Conservation (phyloP, 768 basidiomycete species). For the Lentinula lateritia region DNA sequence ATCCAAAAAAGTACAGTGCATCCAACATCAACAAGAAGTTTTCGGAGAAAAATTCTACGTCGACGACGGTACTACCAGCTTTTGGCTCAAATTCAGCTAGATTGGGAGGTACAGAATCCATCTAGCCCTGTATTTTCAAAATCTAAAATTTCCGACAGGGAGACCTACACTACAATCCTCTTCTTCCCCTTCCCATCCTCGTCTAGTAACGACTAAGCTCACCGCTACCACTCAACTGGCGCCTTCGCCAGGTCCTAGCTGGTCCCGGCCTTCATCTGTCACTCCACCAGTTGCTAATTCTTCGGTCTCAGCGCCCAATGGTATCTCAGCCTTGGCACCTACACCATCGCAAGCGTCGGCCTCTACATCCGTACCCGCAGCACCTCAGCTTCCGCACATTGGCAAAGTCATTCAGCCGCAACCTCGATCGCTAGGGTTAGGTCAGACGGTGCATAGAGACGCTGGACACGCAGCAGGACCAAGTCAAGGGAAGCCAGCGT, state of each 20-base stretch:
- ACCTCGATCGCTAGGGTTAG: constrained; percentile 35
- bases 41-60: constrained; percentile 78
- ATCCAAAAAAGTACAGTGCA: constrained; percentile 79
- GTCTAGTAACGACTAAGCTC: constrained; percentile 82
- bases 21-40: constrained; percentile 97
- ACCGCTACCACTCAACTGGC: constrained; percentile 61
- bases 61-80: constrained; percentile 41
- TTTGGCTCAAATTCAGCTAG: constrained; percentile 41
- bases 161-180: constrained; percentile 48
- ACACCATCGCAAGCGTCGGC: constrained; percentile 27
- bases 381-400: constrained; percentile 48
- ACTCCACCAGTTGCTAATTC: constrained; percentile 45
- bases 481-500: constrained; percentile 44
- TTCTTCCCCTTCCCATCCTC: constrained; percentile 58
- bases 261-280: constrained; percentile 76
- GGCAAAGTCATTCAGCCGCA: constrained; percentile 70
- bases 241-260: constrained; percentile 56
- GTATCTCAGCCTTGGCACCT: constrained; percentile 33
- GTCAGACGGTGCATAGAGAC: constrained; percentile 6
- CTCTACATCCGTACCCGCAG: constrained; percentile 22
- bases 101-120: constrained; percentile 30
- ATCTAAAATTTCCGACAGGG: constrained; percentile 29
- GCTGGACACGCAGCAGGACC: constrained; percentile 6
- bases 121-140: constrained; percentile 33
- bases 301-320: constrained; percentile 38